phyloP scores from a whole-genome alignment of 2,329 filamentous ascomycete genomes.

The Truncatella angustata region DNA sequence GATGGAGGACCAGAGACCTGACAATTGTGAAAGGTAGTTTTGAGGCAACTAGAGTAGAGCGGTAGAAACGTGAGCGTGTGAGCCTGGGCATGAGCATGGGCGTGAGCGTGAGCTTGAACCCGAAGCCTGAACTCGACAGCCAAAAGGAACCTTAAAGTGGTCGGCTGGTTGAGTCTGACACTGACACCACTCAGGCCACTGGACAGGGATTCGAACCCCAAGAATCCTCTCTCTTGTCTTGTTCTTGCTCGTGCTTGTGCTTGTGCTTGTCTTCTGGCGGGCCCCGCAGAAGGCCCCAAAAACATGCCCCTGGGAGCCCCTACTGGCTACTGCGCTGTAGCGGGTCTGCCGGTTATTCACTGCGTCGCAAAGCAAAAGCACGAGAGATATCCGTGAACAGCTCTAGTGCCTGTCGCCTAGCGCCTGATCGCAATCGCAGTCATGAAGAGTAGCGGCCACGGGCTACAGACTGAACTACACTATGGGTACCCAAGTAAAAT shows the following conservation, averaged over 20 bases:
- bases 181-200: not conserved
- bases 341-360: not conserved
- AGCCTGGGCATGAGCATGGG: not conserved
- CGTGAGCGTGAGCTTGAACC: not conserved
- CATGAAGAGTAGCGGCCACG: not conserved
- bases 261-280: slow-evolving; percentile 1
- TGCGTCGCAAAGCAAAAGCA: not conserved
- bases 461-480: not conserved
- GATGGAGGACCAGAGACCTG: not conserved
- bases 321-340: not conserved
- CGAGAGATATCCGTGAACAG: not conserved
- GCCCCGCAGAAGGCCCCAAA: not conserved
- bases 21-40: not conserved
- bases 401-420: no score
- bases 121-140: not conserved
- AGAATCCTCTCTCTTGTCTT: no score
- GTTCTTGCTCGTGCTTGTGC: not conserved
- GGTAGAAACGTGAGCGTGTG: not conserved
- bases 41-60: not conserved
- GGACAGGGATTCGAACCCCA: not conserved
- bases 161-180: slow-evolving; percentile 7
- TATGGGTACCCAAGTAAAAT: slow-evolving; percentile 2
- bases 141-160: slow-evolving; percentile 10
- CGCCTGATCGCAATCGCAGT: no score
- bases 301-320: not conserved